These are phyloP conservation scores for Colletotrichum australisinense DNA, from an alignment of 2,329 filamentous ascomycete genomes.

Conservation along the genomic window DNA sequence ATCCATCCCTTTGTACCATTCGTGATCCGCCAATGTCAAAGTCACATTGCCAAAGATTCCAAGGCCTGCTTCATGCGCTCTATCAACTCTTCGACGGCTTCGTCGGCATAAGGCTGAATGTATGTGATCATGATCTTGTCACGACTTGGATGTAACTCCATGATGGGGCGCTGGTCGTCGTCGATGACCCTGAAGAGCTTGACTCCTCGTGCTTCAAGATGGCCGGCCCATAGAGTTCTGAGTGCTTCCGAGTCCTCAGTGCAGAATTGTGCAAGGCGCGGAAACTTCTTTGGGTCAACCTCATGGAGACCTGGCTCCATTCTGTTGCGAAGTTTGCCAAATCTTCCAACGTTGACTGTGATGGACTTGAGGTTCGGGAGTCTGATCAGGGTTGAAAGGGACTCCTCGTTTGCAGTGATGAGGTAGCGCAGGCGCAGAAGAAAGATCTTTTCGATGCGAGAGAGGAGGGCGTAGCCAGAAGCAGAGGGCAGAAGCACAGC, in stretches of 20 bases:
- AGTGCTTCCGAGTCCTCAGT: neutral
- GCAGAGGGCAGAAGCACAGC: neutral
- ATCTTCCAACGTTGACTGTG: neutral
- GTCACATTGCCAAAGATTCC: neutral
- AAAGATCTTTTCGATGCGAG: neutral
- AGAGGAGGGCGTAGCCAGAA: neutral
- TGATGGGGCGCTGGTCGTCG: neutral
- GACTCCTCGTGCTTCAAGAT: neutral
- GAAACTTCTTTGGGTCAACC: neutral
- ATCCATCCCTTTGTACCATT: neutral
- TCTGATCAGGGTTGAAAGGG: neutral
- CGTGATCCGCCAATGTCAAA: neutral
- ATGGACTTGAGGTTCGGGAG: neutral
- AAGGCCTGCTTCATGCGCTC: neutral
- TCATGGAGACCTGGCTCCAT: neutral
- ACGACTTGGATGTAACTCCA: neutral
- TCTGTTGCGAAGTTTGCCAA: neutral
- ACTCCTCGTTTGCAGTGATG: neutral
- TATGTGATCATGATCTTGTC: neutral
- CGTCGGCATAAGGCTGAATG: neutral
- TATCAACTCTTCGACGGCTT: neutral
- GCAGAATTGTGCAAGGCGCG: neutral
- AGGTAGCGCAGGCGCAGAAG: neutral
- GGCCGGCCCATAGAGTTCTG: neutral
- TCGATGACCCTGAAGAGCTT: neutral